Evolutionary conservation across 1,139 yeast species (phyloP), one percentile per base, ranked within the genome.

Genomic region (Candida pseudocylindracea): DNA sequence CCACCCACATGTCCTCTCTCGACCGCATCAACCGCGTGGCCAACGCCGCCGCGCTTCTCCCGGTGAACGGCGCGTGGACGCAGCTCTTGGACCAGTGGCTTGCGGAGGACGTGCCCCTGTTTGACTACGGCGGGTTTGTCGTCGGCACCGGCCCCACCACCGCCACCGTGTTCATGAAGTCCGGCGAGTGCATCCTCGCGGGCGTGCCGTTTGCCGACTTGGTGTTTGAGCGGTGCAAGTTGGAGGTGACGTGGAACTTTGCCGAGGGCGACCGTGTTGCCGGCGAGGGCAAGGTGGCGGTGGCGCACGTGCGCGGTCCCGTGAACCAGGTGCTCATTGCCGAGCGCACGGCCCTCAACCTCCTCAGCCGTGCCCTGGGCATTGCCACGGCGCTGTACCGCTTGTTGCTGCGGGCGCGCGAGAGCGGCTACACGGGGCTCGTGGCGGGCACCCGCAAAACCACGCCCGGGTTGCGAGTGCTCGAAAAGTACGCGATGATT

Each of bases 361-460:
- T 83, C 32, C 54, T 85, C 37, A 73, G 93, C 12, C 63, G 96
- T 44, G 62, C 83, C 30, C 75, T 93, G 2, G 96, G 96, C 1
- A 66, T 85, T 33, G 94, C 95, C n/a, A 76, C 93, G 1, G 71
- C 71, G 40, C 72, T 92, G 1, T 54, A 57, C 34, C 53, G 57
- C 26, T 65, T 85, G 10, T 57, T 72, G 35, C 47, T 55, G 12
- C 52, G 70, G 36, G 93, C 94, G 0, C 65, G 70, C 37, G 54
- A 65, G 30, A 55, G 67, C n/a, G 92, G 93, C 0, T 85, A 72
- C 49, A 57, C 56, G 2, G 96, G 95, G 0, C 61, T 74, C 28
- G 80, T 85, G 48, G 95, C 96, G 0, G 96, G 96, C n/a, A 85
- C 96, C 2, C 68, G 96, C 46, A 85, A 85, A 51, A 85, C 95